A percentile compares a stretch with the other conserved stretches of the same genome.
phyloP scores from a whole-genome alignment of 176 grass and related monocot genomes.

The Areca catechu region DNA sequence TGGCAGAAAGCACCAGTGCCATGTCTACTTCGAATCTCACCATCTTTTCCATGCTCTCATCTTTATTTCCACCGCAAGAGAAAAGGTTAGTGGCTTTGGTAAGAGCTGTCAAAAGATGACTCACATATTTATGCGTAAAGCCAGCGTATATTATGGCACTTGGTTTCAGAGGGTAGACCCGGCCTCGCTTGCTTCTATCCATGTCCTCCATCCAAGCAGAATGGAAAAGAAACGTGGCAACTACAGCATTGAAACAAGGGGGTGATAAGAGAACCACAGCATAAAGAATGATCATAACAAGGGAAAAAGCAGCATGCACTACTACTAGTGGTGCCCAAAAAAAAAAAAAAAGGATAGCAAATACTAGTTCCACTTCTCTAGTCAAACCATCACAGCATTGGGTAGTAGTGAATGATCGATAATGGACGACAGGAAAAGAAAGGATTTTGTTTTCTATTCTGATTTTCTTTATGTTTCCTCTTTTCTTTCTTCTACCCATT shows the following conservation, averaged over 20 bases:
- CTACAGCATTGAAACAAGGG: not conserved
- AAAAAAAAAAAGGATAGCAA: too few species aligned
- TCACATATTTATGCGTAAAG: not conserved
- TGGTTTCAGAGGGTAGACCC: too few species aligned
- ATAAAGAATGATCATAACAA: not conserved
- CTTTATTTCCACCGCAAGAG: not conserved
- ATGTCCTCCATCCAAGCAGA: slow-evolving; percentile 2
- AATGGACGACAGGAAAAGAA: not conserved
- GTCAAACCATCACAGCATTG: too few species aligned
- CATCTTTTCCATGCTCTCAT: not conserved
- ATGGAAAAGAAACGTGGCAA: not conserved
- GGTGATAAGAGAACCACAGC: too few species aligned
- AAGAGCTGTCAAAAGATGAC: slow-evolving; percentile 9
- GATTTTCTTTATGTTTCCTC: too few species aligned
- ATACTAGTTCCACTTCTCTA: too few species aligned
- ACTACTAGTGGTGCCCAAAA: too few species aligned
- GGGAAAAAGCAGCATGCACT: too few species aligned
- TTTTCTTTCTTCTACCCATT: too few species aligned
- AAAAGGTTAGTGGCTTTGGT: not conserved
- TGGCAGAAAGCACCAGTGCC: slow-evolving; percentile 5
- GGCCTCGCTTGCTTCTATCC: slow-evolving; percentile 2
- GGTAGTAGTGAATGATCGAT: too few species aligned
- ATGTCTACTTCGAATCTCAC: slow-evolving; percentile 20
- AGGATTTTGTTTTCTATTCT: too few species aligned
- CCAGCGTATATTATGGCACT: not conserved